These are phyloP conservation scores for Penicillium sumatraense DNA, from an alignment of 2,329 filamentous ascomycete species.

Conservation along the genomic window DNA sequence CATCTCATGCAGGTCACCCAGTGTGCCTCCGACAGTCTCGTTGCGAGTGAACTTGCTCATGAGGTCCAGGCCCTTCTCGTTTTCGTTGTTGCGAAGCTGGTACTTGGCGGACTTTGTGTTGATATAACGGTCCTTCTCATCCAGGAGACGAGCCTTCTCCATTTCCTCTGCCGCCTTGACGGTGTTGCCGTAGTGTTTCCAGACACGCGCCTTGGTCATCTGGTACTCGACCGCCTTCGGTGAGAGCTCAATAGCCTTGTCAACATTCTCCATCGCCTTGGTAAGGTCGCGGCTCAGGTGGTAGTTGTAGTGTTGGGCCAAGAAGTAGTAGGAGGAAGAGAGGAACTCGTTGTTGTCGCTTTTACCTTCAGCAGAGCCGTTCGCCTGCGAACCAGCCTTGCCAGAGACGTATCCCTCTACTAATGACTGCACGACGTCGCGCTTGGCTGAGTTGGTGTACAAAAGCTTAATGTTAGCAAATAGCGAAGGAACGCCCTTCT, in stretches of 20 bases:
- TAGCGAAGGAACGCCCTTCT: slow-evolving; percentile 91
- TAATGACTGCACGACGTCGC: slow-evolving; percentile 72
- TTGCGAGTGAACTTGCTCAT: slow-evolving; percentile 94
- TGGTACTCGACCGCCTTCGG: slow-evolving; percentile 86
- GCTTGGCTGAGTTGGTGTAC: slow-evolving; percentile 79
- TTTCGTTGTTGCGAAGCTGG: slow-evolving; percentile 89
- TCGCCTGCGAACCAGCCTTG: slow-evolving; percentile 50
- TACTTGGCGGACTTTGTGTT: slow-evolving; percentile 99
- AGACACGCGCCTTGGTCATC: slow-evolving; percentile 94
- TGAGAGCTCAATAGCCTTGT: slow-evolving; percentile 79
- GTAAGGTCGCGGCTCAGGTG: slow-evolving; percentile 79
- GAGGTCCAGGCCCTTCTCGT: slow-evolving; percentile 80
- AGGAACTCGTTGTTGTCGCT: slow-evolving; percentile 66
- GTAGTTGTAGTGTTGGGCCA: slow-evolving; percentile 97
- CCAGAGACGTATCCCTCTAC: slow-evolving; percentile 77
- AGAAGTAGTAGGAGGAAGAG: slow-evolving; percentile 84
- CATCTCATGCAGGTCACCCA: slow-evolving; percentile 95
- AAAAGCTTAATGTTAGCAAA: slow-evolving; percentile 97
- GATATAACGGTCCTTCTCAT: slow-evolving; percentile 92
- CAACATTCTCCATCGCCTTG: slow-evolving; percentile 81
- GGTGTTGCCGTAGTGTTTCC: slow-evolving; percentile 84
- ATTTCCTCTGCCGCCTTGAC: slow-evolving; percentile 82
- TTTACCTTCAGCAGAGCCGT: slow-evolving; percentile 55
- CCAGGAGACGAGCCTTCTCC: slow-evolving; percentile 82
- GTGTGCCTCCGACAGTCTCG: slow-evolving; percentile 82